A percentile compares a stretch with the other conserved stretches of the same genome.
These are phyloP conservation scores for Hyaloperonospora brassicae DNA, from an alignment of 352 stramenopile genomes.

Conservation along the genomic window DNA sequence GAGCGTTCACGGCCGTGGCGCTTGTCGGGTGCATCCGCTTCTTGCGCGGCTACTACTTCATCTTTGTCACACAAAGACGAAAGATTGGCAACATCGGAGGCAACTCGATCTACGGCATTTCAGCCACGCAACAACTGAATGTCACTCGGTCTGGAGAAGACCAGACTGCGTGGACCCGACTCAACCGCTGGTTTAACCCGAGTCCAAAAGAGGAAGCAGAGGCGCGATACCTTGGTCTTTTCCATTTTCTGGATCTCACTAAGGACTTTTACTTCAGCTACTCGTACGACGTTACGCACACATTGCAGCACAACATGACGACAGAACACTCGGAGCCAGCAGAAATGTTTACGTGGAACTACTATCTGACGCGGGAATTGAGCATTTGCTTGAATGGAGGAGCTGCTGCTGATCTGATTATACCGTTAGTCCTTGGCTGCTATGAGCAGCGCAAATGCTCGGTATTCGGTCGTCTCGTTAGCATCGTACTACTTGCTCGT, in stretches of 20 bases:
- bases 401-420: conserved; percentile 80
- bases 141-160: conserved; percentile 55
- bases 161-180: conserved; percentile 45
- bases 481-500: conserved; percentile 93
- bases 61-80: conserved; percentile 93
- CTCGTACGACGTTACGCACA: conserved; percentile 97
- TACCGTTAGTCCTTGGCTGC: conserved; percentile 90
- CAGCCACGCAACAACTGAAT: conserved; percentile 87
- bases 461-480: conserved; percentile 92
- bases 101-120: conserved; percentile 97
- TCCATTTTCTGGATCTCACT: conserved; percentile 97
- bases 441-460: conserved; percentile 96
- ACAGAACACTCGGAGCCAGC: conserved; percentile 68
- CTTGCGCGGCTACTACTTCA: conserved; percentile 97
- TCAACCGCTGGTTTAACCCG: conserved; percentile 81
- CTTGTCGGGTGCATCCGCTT: conserved; percentile 98
- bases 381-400: conserved; percentile 72
- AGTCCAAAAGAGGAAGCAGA: conserved; percentile 79
- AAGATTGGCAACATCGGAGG: conserved; percentile 95
- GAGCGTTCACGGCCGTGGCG: conserved; percentile 89
- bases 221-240: conserved; percentile 91
- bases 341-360: conserved; percentile 97
- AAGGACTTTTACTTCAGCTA: conserved; percentile 99
- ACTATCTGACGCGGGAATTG: conserved; percentile 92
- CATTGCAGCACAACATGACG: conserved; percentile 96